Evolutionary conservation across 2,329 filamentous ascomycete species (phyloP).

Genomic region (Fusarium denticulatum): DNA sequence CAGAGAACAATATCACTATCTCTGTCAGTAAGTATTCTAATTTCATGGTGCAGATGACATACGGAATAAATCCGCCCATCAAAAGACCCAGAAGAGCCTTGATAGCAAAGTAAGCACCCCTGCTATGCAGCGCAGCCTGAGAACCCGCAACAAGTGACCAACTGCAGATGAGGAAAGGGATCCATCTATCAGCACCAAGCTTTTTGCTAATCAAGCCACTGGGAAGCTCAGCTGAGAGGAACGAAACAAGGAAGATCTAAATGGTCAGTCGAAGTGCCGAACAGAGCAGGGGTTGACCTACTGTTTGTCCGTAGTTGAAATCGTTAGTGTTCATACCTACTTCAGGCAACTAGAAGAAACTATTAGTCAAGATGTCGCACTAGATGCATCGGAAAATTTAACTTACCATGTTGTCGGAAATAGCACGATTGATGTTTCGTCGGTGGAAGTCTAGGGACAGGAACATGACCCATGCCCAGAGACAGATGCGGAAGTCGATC

Average conservation of each 20-base stretch:
- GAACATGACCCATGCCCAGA: slow-evolving; percentile 60
- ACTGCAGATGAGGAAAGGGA: slow-evolving; percentile 53
- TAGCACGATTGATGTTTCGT: slow-evolving; percentile 57
- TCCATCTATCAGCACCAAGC: slow-evolving; percentile 59
- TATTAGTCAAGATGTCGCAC: background rate
- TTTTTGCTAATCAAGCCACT: slow-evolving; percentile 62
- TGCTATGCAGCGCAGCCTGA: slow-evolving; percentile 51
- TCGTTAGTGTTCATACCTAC: slow-evolving; percentile 57
- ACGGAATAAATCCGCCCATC: slow-evolving; percentile 63
- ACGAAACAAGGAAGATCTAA: slow-evolving; percentile 56
- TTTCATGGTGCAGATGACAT: background rate
- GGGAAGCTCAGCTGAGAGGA: slow-evolving; percentile 59
- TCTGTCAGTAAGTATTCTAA: background rate
- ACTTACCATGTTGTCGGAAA: slow-evolving; percentile 52
- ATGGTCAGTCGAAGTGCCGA: background rate
- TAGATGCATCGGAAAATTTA: background rate
- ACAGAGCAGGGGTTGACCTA: slow-evolving; percentile 18
- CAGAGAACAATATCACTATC: slow-evolving; percentile 66
- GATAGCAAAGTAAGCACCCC: slow-evolving; percentile 53
- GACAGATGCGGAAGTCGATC: slow-evolving; percentile 58
- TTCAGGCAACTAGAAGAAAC: slow-evolving; percentile 43
- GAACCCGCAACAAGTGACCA: slow-evolving; percentile 54
- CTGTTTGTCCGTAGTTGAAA: slow-evolving; percentile 56
- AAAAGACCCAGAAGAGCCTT: slow-evolving; percentile 57
- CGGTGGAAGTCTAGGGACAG: slow-evolving; percentile 57